phyloP scores from a whole-genome alignment of 371 early-diverging fungal species.

The Lichtheimia ornata region DNA sequence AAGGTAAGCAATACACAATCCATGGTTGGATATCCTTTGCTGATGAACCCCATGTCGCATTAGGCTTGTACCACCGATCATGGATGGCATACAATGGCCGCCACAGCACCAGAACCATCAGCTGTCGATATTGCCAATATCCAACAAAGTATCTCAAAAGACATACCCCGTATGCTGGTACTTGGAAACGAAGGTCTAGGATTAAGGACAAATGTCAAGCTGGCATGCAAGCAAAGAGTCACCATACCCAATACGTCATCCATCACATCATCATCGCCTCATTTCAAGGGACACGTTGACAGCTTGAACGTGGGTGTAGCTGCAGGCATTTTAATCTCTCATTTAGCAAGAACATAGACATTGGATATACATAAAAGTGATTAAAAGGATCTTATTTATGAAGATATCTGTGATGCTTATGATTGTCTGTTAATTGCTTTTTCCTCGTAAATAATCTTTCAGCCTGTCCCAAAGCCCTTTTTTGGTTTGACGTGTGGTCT shows the following conservation, averaged over 20 bases:
- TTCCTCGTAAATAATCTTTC: too few relatives aligned
- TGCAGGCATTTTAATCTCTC: slow-evolving; percentile 50
- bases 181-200: slow-evolving; percentile 71
- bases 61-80: slow-evolving; percentile 13
- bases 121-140: neutral
- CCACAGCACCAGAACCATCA: slow-evolving; percentile 31
- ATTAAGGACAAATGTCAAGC: slow-evolving; percentile 46
- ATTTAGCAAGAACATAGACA: neutral
- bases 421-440: too few relatives aligned
- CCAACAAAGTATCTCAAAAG: neutral
- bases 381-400: too few relatives aligned
- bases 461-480: too few relatives aligned
- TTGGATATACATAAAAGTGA: too few relatives aligned
- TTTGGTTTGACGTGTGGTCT: too few relatives aligned
- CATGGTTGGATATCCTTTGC: too few relatives aligned
- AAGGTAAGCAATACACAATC: slow-evolving; percentile 28
- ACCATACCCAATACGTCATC: slow-evolving; percentile 29
- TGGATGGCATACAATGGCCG: slow-evolving; percentile 64
- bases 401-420: too few relatives aligned
- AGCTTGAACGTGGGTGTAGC: slow-evolving; percentile 70
- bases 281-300: slow-evolving; percentile 43
- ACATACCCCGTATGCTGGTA: slow-evolving; percentile 51
- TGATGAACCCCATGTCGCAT: too few relatives aligned
- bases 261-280: neutral
- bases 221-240: slow-evolving; percentile 41